phyloP scores from a whole-genome alignment of 768 basidiomycete genomes.

The Fomitopsis serialis region DNA sequence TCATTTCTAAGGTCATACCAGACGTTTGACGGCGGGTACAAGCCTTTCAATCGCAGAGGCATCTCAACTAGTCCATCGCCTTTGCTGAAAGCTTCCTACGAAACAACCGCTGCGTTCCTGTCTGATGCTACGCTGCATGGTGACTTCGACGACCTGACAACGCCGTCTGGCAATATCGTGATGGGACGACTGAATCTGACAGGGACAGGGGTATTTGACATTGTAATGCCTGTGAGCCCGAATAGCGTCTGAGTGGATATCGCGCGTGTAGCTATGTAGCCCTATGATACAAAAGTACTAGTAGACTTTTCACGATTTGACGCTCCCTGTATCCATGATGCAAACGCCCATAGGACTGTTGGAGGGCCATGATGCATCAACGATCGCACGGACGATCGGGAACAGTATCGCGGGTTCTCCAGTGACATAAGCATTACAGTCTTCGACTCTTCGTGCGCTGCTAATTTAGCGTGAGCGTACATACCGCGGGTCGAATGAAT shows the following conservation, averaged over 20 bases:
- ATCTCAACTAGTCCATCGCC: constrained; percentile 93
- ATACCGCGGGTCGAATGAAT: too few species aligned
- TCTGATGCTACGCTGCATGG: constrained; percentile 90
- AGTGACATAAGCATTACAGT: neutral
- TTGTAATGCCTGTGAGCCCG: constrained; percentile 51
- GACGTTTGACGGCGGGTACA: constrained; percentile 98
- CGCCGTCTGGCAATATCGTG: constrained; percentile 90
- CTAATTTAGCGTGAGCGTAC: neutral
- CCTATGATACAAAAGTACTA: too few species aligned
- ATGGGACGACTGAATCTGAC: constrained; percentile 79
- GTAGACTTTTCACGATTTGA: neutral
- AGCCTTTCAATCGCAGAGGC: constrained; percentile 96
- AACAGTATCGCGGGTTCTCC: neutral
- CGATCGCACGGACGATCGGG: neutral
- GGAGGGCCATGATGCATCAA: neutral
- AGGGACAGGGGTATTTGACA: constrained; percentile 96
- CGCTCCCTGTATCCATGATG: too few species aligned
- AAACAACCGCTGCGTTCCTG: constrained; percentile 90
- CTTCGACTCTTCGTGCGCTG: neutral
- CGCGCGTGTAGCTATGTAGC: neutral
- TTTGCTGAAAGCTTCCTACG: constrained; percentile 94
- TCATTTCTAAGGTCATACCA: constrained; percentile 30
- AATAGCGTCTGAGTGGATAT: neutral
- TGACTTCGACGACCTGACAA: constrained; percentile 89
- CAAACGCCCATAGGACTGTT: too few species aligned